Percentiles rank a stretch among this genome's conserved stretches.
These are phyloP conservation scores for Phytophthora cactorum DNA, from an alignment of 352 stramenopile species.

Conservation along the genomic window DNA sequence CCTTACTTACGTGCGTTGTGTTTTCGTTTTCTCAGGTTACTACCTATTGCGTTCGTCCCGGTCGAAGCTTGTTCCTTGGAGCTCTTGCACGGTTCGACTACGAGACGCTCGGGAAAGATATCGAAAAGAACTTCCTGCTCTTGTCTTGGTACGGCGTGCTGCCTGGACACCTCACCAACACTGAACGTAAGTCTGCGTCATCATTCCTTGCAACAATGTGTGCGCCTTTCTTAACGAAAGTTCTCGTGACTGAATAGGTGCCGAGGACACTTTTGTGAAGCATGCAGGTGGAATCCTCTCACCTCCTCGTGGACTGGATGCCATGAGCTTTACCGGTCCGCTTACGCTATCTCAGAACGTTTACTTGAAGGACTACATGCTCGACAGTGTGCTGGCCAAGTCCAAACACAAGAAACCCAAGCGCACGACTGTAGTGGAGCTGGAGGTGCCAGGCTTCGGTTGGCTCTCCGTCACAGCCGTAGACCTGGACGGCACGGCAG, in stretches of 20 bases:
- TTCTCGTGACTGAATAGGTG: constrained; percentile 39
- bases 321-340: constrained; percentile 77
- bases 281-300: constrained; percentile 82
- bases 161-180: constrained; percentile 83
- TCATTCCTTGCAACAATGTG: not conserved
- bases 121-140: constrained; percentile 67
- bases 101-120: constrained; percentile 43
- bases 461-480: constrained; percentile 83
- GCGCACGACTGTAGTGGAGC: constrained; percentile 77
- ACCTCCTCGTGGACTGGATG: constrained; percentile 76
- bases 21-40: constrained; percentile 49
- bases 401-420: constrained; percentile 85
- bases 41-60: constrained; percentile 69
- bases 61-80: constrained; percentile 81
- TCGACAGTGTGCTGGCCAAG: constrained; percentile 65
- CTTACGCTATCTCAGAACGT: constrained; percentile 61
- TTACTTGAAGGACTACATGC: constrained; percentile 73
- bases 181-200: constrained; percentile 58
- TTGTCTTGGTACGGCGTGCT: constrained; percentile 87
- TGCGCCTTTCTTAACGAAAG: constrained; percentile 6
- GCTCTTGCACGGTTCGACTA: constrained; percentile 83
- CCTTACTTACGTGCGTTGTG: not conserved
- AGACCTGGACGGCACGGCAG: constrained; percentile 75
- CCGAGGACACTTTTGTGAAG: constrained; percentile 79
- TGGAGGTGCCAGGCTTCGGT: constrained; percentile 82